phyloP scores from a whole-genome alignment of 2,329 filamentous ascomycete genomes.

The Cercospora sp. region DNA sequence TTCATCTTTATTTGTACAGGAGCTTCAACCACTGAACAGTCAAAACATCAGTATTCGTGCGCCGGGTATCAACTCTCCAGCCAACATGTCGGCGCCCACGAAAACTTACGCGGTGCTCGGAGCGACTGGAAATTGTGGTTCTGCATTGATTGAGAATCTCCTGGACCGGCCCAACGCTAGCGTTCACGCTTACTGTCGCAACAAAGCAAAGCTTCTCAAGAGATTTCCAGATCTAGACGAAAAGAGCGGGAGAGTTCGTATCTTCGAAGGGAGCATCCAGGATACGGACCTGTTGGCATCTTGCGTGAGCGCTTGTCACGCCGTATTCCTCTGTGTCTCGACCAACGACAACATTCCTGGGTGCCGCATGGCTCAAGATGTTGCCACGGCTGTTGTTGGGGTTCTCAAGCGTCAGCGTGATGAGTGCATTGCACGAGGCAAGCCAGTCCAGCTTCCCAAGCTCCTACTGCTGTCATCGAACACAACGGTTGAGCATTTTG shows the following conservation, averaged over 20 bases:
- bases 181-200: background rate
- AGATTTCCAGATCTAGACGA: background rate
- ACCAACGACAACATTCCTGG: background rate
- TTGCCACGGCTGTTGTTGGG: background rate
- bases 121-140: background rate
- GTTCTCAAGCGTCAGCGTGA: conserved; percentile 33
- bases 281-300: background rate
- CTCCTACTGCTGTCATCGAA: background rate
- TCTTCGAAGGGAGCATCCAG: background rate
- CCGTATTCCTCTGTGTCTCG: background rate
- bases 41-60: background rate
- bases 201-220: background rate
- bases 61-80: background rate
- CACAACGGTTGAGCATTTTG: background rate
- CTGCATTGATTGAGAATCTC: background rate
- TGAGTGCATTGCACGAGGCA: background rate
- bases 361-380: background rate
- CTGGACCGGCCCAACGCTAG: background rate
- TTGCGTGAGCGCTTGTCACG: background rate
- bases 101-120: background rate
- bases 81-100: background rate
- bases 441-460: background rate
- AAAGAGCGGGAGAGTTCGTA: background rate
- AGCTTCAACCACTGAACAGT: background rate
- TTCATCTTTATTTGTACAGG: background rate